Conservation (phyloP, 2,329 filamentous ascomycete species). For the Plenodomus lindquistii region DNA sequence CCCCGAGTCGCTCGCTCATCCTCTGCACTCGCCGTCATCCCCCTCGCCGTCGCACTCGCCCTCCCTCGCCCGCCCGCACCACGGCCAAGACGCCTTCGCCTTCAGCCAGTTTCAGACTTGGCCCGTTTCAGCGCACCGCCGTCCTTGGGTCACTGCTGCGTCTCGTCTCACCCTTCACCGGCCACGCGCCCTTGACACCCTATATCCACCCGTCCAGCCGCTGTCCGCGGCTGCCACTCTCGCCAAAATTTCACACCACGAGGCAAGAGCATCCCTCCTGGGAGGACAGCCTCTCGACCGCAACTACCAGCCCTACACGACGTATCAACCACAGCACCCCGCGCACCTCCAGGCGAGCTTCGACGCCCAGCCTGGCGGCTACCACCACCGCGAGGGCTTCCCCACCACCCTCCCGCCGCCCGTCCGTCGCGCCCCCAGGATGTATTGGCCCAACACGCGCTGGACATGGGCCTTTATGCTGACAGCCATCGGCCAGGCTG, state of each 20-base stretch:
- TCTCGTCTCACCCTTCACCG: conserved; percentile 32
- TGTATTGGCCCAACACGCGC: conserved; percentile 78
- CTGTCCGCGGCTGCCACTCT: conserved; percentile 38
- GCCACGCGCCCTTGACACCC: conserved; percentile 10
- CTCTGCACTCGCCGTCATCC: not conserved
- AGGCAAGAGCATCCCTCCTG: conserved; percentile 62
- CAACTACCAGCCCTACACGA: conserved; percentile 50
- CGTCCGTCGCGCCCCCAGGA: conserved; percentile 43
- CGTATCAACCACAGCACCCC: conserved; percentile 48
- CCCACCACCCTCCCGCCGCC: conserved; percentile 48
- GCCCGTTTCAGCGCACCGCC: conserved; percentile 22
- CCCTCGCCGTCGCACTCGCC: not conserved
- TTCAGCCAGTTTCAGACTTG: conserved; percentile 21
- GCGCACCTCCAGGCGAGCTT: conserved; percentile 37
- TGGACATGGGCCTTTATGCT: conserved; percentile 90
- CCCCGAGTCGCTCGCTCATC: conserved; percentile 6
- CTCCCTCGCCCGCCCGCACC: conserved; percentile 1
- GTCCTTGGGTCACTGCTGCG: conserved; percentile 12
- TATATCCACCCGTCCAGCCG: conserved; percentile 37
- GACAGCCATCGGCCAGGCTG: conserved; percentile 73
- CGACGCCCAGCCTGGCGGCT: conserved; percentile 56
- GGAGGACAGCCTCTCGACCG: conserved; percentile 59
- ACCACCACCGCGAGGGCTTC: conserved; percentile 46
- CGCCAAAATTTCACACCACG: conserved; percentile 60
- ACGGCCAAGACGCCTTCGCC: conserved; percentile 24